These are phyloP conservation scores for Nemania sp. DNA, from an alignment of 2,329 filamentous ascomycete species.

Conservation along the genomic window DNA sequence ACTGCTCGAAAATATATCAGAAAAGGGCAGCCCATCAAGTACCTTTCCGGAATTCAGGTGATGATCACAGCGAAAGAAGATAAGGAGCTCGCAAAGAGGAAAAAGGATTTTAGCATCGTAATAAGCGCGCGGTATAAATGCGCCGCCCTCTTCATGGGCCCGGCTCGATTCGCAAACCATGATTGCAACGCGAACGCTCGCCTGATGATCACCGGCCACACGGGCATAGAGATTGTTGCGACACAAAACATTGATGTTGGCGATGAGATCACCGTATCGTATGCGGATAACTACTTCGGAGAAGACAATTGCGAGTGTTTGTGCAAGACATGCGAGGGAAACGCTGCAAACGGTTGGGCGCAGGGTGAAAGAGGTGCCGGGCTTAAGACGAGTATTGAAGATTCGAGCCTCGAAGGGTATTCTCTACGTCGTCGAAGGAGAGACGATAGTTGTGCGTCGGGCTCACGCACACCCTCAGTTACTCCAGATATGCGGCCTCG, in stretches of 20 bases:
- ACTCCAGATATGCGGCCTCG: constrained; percentile 59
- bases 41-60: constrained; percentile 88
- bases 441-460: constrained; percentile 52
- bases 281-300: constrained; percentile 95
- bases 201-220: constrained; percentile 78
- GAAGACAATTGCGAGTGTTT: constrained; percentile 93
- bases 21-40: constrained; percentile 85
- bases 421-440: constrained; percentile 58
- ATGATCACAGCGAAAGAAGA: constrained; percentile 92
- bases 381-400: constrained; percentile 58
- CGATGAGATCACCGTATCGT: constrained; percentile 95
- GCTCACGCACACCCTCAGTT: constrained; percentile 61
- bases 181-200: constrained; percentile 92
- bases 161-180: constrained; percentile 95
- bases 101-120: constrained; percentile 96
- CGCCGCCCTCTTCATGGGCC: constrained; percentile 89
- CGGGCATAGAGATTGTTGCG: constrained; percentile 90
- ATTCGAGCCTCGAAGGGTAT: constrained; percentile 53
- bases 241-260: constrained; percentile 79
- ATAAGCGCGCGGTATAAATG: constrained; percentile 90
- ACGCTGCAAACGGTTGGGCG: constrained; percentile 80
- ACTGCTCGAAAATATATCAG: constrained; percentile 79
- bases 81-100: constrained; percentile 73
- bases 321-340: constrained; percentile 81
- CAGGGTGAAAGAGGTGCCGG: constrained; percentile 51